phyloP scores from a whole-genome alignment of 768 basidiomycete species.

The Xerocomellus intermedius region DNA sequence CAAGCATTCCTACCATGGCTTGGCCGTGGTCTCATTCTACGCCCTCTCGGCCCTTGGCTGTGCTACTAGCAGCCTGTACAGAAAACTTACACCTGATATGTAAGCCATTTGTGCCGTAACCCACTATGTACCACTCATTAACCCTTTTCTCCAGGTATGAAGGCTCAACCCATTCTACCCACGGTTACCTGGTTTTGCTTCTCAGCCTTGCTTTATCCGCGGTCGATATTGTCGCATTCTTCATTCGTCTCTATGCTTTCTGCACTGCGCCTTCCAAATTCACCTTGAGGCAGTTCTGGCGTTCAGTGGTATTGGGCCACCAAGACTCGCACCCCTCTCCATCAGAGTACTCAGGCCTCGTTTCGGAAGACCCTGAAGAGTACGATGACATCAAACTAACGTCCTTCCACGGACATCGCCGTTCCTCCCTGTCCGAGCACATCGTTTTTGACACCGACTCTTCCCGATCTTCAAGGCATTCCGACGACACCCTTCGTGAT shows the following conservation, averaged over 20 bases:
- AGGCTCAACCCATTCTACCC: slow-evolving; percentile 57
- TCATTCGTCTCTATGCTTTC: slow-evolving; percentile 53
- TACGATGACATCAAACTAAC: slow-evolving; percentile 45
- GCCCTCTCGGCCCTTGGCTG: slow-evolving; percentile 60
- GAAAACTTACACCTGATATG: slow-evolving; percentile 80
- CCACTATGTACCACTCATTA: neutral
- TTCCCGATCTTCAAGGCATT: slow-evolving; percentile 41
- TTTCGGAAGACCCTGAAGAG: slow-evolving; percentile 54
- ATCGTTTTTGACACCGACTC: slow-evolving; percentile 52
- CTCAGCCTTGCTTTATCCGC: slow-evolving; percentile 45
- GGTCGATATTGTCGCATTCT: slow-evolving; percentile 52
- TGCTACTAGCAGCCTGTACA: slow-evolving; percentile 66
- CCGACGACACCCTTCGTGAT: slow-evolving; percentile 58
- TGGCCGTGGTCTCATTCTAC: slow-evolving; percentile 65
- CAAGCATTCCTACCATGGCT: slow-evolving; percentile 60
- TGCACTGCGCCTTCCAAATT: slow-evolving; percentile 43
- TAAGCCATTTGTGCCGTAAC: slow-evolving; percentile 39
- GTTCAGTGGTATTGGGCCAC: slow-evolving; percentile 51
- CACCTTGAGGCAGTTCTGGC: slow-evolving; percentile 54
- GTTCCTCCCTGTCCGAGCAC: slow-evolving; percentile 49
- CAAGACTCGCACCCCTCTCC: slow-evolving; percentile 29
- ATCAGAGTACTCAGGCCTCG: slow-evolving; percentile 58
- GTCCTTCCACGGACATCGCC: slow-evolving; percentile 34
- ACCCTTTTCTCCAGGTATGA: slow-evolving; percentile 55
- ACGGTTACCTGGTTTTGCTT: slow-evolving; percentile 58